phyloP scores from a whole-genome alignment of 2,329 filamentous ascomycete genomes.

The Xylaria arbuscula region DNA sequence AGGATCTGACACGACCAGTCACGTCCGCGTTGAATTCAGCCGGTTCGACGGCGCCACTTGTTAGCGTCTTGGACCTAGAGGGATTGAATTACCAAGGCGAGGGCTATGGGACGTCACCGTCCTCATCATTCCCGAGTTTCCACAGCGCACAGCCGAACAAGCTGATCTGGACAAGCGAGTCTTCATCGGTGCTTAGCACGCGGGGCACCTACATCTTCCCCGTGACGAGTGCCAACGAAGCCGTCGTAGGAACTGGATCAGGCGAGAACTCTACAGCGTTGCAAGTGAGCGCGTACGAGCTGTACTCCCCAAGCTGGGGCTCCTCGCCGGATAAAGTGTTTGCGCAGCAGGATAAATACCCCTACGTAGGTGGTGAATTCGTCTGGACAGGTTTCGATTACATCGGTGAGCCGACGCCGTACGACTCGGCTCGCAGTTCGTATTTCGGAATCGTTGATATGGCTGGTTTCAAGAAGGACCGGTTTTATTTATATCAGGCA shows the following conservation, averaged over 20 bases:
- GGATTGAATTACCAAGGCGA: conserved; percentile 68
- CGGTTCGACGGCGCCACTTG: conserved; percentile 53
- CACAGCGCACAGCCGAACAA: conserved; percentile 59
- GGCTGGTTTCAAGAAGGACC: conserved; percentile 67
- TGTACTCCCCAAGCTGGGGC: conserved; percentile 61
- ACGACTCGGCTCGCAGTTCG: conserved; percentile 59
- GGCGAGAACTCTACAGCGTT: conserved; percentile 53
- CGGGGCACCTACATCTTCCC: conserved; percentile 66
- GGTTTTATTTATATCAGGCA: conserved; percentile 66
- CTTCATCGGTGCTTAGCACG: conserved; percentile 59
- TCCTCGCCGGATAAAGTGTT: conserved; percentile 66
- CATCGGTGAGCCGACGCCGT: conserved; percentile 63
- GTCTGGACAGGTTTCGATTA: conserved; percentile 65
- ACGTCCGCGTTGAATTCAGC: conserved; percentile 62
- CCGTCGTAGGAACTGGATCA: conserved; percentile 52
- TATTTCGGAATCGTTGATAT: conserved; percentile 69
- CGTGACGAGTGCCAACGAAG: conserved; percentile 54
- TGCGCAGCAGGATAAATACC: conserved; percentile 57
- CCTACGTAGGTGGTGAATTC: conserved; percentile 65
- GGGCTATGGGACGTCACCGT: conserved; percentile 47
- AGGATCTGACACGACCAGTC: conserved; percentile 59
- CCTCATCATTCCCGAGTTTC: conserved; percentile 50
- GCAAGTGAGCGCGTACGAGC: conserved; percentile 63
- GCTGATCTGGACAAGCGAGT: conserved; percentile 58
- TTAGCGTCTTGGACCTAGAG: conserved; percentile 58